These are phyloP conservation scores for Kentomonas sorsogonicus DNA, from an alignment of 208 protist genomes.

Conservation along the genomic window DNA sequence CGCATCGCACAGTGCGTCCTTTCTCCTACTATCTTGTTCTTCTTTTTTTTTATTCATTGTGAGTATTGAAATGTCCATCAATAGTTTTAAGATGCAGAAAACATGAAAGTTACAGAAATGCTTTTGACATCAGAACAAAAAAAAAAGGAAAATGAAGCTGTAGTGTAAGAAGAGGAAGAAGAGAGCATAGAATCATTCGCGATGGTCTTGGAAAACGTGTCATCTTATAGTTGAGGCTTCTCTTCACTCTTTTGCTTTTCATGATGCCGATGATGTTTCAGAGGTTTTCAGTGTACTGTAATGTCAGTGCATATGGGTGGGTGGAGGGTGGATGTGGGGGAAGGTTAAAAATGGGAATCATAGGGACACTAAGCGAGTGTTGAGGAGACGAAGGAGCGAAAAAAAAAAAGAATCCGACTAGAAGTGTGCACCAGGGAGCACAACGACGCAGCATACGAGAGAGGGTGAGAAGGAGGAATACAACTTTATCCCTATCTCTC, in stretches of 20 bases:
- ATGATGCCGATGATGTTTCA: no score
- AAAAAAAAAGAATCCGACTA: background rate
- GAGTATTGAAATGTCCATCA: background rate
- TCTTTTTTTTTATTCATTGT: constrained; percentile 1
- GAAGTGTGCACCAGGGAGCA: background rate
- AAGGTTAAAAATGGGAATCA: no score
- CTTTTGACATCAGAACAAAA: background rate
- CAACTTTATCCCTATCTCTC: background rate
- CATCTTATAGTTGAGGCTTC: no score
- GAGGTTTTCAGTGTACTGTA: no score
- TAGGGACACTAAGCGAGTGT: no score
- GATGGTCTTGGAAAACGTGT: no score
- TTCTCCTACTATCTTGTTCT: constrained; percentile 2
- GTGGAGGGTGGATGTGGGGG: no score
- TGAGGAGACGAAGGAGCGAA: background rate
- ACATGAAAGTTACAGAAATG: background rate
- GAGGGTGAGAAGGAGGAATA: background rate
- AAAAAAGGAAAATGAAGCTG: constrained; percentile 3
- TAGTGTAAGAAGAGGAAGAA: background rate
- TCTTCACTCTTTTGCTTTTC: no score
- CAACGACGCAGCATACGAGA: background rate
- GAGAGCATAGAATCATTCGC: no score
- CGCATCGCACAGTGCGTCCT: no score
- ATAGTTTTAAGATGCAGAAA: background rate
- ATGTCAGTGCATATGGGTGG: no score